These are phyloP conservation scores for Ananas comosus DNA, from an alignment of 176 grass and related monocot species.

Conservation along the genomic window DNA sequence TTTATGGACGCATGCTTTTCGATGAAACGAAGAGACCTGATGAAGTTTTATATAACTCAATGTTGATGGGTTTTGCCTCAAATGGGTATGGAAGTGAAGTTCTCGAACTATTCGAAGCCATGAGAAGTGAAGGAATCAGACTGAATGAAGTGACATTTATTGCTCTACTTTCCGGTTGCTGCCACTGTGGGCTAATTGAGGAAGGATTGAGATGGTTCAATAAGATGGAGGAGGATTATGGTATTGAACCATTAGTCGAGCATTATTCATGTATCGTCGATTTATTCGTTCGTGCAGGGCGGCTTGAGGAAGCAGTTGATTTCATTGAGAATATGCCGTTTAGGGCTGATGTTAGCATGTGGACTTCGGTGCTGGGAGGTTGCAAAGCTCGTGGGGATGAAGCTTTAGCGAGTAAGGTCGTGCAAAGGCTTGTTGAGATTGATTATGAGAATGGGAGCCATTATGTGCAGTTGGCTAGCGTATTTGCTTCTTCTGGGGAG, in stretches of 20 bases:
- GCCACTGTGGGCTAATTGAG: constrained; percentile 49
- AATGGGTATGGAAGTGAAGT: constrained; percentile 57
- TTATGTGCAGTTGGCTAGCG: constrained; percentile 60
- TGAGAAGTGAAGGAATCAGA: constrained; percentile 31
- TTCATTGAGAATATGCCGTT: constrained; percentile 75
- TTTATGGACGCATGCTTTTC: constrained; percentile 40
- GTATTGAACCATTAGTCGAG: constrained; percentile 38
- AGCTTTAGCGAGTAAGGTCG: constrained; percentile 30
- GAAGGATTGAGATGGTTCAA: constrained; percentile 64
- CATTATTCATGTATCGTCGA: constrained; percentile 56
- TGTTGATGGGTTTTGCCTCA: constrained; percentile 65
- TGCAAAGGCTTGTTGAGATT: constrained; percentile 27
- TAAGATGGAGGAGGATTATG: constrained; percentile 42
- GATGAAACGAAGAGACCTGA: constrained; percentile 19
- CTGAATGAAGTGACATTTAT: constrained; percentile 52
- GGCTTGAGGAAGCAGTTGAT: constrained; percentile 54
- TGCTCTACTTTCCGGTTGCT: constrained; percentile 59
- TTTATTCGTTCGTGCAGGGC: constrained; percentile 51
- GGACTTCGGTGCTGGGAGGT: constrained; percentile 51
- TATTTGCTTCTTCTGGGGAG: constrained; percentile 46
- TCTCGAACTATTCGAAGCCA: constrained; percentile 34
- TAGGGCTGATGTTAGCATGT: constrained; percentile 43
- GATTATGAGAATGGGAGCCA: constrained; percentile 33
- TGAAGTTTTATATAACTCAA: constrained; percentile 58
- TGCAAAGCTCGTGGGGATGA: constrained; percentile 63